phyloP scores from a whole-genome alignment of 169 alveolate genomes.

The Eimeria praecox region DNA sequence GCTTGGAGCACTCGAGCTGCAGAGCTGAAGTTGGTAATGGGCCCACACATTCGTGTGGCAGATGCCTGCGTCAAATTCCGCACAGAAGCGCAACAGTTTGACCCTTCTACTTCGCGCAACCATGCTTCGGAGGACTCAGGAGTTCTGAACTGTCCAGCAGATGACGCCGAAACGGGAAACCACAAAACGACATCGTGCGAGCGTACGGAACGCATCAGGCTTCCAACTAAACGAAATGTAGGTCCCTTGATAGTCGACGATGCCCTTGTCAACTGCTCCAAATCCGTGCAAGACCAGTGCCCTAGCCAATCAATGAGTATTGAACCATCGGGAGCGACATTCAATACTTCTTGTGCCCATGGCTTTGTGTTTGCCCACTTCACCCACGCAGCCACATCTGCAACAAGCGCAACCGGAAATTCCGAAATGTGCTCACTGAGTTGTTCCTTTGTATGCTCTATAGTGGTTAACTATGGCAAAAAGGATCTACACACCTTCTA shows the following conservation, averaged over 20 bases:
- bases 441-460: no score
- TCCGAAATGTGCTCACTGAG: background rate
- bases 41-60: constrained; percentile 42
- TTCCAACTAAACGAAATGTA: background rate
- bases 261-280: background rate
- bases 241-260: background rate
- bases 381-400: constrained; percentile 40
- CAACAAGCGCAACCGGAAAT: background rate
- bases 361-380: constrained; percentile 28
- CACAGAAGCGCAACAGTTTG: background rate
- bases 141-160: no score
- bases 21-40: constrained; percentile 4
- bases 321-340: constrained; percentile 19
- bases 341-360: background rate
- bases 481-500: constrained; percentile 19
- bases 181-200: background rate
- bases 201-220: constrained; percentile 61
- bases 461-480: background rate
- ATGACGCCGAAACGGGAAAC: background rate
- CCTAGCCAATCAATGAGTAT: constrained; percentile 56
- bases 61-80: constrained; percentile 27
- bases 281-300: constrained; percentile 2
- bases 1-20: constrained; percentile 35
- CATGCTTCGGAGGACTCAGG: background rate
- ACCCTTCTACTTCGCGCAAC: background rate